Conservation (phyloP, 257 asterid species). For the Plantago ovata region DNA sequence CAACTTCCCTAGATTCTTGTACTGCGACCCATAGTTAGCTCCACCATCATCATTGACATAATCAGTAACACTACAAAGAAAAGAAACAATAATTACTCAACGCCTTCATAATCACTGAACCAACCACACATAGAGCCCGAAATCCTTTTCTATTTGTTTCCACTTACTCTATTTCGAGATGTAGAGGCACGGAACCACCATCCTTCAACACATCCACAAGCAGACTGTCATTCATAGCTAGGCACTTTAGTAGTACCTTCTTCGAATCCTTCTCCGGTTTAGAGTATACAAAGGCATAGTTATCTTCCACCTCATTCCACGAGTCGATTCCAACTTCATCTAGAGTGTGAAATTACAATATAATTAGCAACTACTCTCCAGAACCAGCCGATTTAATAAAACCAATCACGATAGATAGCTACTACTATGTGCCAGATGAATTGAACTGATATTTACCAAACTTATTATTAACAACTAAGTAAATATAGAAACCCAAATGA, state of each 20-base stretch:
- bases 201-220: slow-evolving; percentile 63
- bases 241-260: slow-evolving; percentile 69
- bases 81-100: background rate
- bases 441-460: too few relatives aligned
- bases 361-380: too few relatives aligned
- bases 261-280: slow-evolving; percentile 48
- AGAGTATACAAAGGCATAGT: slow-evolving; percentile 68
- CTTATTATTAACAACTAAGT: too few relatives aligned
- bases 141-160: background rate
- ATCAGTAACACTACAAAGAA: slow-evolving; percentile 32
- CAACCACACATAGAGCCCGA: background rate
- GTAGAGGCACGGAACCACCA: slow-evolving; percentile 49
- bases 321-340: slow-evolving; percentile 43
- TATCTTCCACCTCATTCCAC: slow-evolving; percentile 67
- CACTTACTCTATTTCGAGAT: slow-evolving; percentile 42
- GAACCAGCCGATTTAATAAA: too few relatives aligned
- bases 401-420: too few relatives aligned
- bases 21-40: slow-evolving; percentile 32
- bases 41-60: slow-evolving; percentile 30
- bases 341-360: too few relatives aligned
- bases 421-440: too few relatives aligned
- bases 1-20: slow-evolving; percentile 46
- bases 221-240: slow-evolving; percentile 59
- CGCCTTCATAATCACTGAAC: background rate
- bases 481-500: too few relatives aligned